Base-by-base conservation (phyloP, 192 early-diverging fungal species). In the Mortierella alpina region DNA sequence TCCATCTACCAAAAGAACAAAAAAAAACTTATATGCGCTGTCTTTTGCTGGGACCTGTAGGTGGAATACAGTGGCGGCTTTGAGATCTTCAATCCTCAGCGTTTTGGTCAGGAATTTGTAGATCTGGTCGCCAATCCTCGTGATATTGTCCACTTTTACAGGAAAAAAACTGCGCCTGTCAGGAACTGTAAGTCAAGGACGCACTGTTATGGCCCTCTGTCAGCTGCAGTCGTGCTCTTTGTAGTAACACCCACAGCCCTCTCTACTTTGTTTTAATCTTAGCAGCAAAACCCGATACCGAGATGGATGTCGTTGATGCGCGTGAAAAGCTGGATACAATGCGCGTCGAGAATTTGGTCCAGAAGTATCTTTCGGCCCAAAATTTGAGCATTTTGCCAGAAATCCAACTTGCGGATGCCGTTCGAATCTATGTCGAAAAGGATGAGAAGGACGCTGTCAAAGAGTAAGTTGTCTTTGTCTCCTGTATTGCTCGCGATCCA, bases 41-140 rank as follows among this genome's bases (percentile, higher is more conserved):
- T 47, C 0, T 18, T 14, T 45, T 22, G 5, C 31, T 31, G 31
- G 31, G 31, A n/a, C 17, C 7, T 22, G 1, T 52, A 80, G 77
- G 95, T 98, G 41, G 95, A 98, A 52, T 98, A 98, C 68, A 90
- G 86, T 17, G 95, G 92, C 65, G 95, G 93, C 0, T 98, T 89
- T 68, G 86, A 88, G 53, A 91, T 92, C 54, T 92, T 95, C 80
- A 96, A 96, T 76, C 93, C 95, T 10, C 90, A 93, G 79, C 86
- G 92, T 14, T 98, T 98, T 82, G 96, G 96, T 0, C 89, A 92
- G 42, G 67, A 84, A 41, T 96, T 95, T 86, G 89, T 91, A 5
- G 89, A 93, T 31, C 72, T 85, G 18, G 94, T 98, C 6, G 96
- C 96, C 22, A 98, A 98, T 73, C 92, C 95, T 3, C 91, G 91